Percentiles rank a stretch among this genome's conserved stretches.
These are phyloP conservation scores for Camellia lanceoleosa DNA, from an alignment of 148 eudicot species.

Conservation along the genomic window DNA sequence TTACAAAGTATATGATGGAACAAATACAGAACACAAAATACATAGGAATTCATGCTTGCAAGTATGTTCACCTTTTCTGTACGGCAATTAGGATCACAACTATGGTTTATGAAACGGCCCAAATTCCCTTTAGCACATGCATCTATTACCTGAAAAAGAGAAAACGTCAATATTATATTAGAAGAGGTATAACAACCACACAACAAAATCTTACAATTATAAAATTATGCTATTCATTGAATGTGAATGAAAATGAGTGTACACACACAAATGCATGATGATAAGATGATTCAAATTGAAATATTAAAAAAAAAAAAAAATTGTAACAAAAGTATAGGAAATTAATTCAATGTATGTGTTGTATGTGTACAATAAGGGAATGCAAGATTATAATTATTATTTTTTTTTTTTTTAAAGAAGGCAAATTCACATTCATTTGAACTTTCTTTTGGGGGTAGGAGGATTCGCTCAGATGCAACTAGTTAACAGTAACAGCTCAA, in stretches of 20 bases:
- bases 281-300: not conserved
- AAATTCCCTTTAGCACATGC: slow-evolving; percentile 96
- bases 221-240: not conserved
- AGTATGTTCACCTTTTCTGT: slow-evolving; percentile 77
- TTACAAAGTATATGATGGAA: not conserved
- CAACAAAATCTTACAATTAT: not conserved
- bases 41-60: slow-evolving; percentile 2
- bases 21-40: not conserved
- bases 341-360: not conserved
- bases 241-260: not conserved
- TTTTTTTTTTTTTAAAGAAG: too few relatives aligned
- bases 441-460: too few relatives aligned
- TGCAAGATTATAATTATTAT: not conserved
- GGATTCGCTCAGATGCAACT: not conserved
- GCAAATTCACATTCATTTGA: too few relatives aligned
- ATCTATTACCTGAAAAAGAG: slow-evolving; percentile 75
- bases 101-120: slow-evolving; percentile 96
- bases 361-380: not conserved
- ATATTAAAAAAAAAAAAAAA: not conserved
- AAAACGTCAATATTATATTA: not conserved
- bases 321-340: not conserved
- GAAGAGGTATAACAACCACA: not conserved
- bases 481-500: not conserved
- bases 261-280: not conserved
- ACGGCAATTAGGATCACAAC: slow-evolving; percentile 98